Base-by-base conservation (phyloP, 2,329 filamentous ascomycete genomes). In the Exophiala sp. region DNA sequence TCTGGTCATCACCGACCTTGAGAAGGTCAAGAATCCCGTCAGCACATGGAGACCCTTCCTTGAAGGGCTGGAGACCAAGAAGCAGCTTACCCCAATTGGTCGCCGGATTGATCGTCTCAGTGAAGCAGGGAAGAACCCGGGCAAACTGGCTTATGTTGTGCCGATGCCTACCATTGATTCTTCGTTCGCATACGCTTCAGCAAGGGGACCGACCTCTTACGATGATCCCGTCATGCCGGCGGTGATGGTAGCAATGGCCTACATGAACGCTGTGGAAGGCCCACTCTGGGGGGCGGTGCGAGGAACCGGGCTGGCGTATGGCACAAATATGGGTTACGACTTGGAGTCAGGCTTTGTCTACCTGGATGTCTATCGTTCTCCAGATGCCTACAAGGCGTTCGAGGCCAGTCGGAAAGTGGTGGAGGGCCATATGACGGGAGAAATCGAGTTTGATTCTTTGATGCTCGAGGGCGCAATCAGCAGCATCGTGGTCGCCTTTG, bases 201-300 rank as follows among this genome's bases (percentile, higher is more conserved):
- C 84, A 1, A 78, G 79, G 35, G 91, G 91, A 4, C 79, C 91
- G 13, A 77, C 80, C 19, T 87, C 84, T 0, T 90, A 85, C 63
- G 75, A 78, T 2, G 85, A 96, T 62, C 83, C 89, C 0, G 78
- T 81, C 13, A 75, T 97, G 1, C 89, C 93, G 0, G 83, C 90
- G 1, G 77, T 95, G 44, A 80, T 95, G 66, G 90, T 98, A 6
- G 89, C 91, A 1, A 81, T 89, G 43, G 83, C 89, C 16, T 97
- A 96, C 65, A 83, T 98, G 53, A 90, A 96, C 64, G 83, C 89
- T 1, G 86, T 94, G 14, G 93, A 98, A 68, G 93, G 93, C 0
- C 93, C 93, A 0, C 80, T 98, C 24, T 97, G 93, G 91, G 85
- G 85, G 56, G 88, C 88, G 0, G 86, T 97, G 42, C 88, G 93